A percentile compares a stretch with the other conserved stretches of the same genome.
Conservation (phyloP, 345 rosid species). For the Populus ilicifolia region DNA sequence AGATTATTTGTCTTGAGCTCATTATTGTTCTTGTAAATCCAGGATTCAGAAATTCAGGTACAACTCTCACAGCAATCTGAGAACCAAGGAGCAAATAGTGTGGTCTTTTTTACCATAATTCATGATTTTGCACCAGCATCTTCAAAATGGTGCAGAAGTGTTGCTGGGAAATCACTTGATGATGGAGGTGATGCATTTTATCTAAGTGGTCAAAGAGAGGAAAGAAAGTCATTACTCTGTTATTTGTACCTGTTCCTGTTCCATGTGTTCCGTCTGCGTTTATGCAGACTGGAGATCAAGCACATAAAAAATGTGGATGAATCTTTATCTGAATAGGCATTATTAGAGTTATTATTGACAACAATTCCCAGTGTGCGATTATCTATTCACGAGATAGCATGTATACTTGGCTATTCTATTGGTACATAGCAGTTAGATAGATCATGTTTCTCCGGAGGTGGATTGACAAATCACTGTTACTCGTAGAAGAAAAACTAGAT, state of each 20-base stretch:
- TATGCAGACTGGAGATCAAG: too few species aligned
- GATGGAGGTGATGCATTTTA: not conserved
- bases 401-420: too few species aligned
- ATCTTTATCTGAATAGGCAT: too few species aligned
- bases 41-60: not conserved
- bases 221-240: not conserved
- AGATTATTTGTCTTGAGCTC: not conserved
- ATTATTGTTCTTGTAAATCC: not conserved
- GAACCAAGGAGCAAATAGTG: not conserved
- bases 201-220: too few species aligned
- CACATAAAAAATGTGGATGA: too few species aligned
- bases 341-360: too few species aligned
- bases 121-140: not conserved
- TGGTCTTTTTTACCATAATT: not conserved
- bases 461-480: too few species aligned
- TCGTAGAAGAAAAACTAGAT: too few species aligned
- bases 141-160: not conserved
- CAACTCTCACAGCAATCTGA: not conserved
- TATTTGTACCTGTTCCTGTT: not conserved
- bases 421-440: too few species aligned
- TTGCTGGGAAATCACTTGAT: not conserved
- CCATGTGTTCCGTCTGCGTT: not conserved
- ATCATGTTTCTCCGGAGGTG: too few species aligned
- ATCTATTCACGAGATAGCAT: not conserved
- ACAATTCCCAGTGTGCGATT: too few species aligned